Evolutionary conservation across 2,329 filamentous ascomycete species (phyloP).

Genomic region (Diaporthe sp.): DNA sequence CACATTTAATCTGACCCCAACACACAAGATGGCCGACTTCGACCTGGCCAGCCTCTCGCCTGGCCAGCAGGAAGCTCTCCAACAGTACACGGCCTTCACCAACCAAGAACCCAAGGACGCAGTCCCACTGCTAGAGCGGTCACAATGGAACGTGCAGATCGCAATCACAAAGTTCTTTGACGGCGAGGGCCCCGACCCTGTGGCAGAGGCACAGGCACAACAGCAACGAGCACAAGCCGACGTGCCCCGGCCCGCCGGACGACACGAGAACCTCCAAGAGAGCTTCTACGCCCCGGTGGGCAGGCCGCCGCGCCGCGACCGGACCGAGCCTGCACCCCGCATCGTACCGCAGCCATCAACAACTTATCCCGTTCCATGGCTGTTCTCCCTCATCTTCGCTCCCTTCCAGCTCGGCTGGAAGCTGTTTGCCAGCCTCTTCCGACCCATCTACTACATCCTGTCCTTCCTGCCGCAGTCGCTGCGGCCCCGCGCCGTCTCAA

Average conservation of each 20-base stretch:
- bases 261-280: constrained; percentile 80
- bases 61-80: constrained; percentile 83
- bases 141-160: constrained; percentile 98
- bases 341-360: constrained; percentile 82
- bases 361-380: constrained; percentile 76
- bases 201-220: constrained; percentile 79
- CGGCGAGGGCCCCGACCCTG: constrained; percentile 85
- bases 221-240: constrained; percentile 57
- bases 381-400: constrained; percentile 81
- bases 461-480: constrained; percentile 80
- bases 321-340: constrained; percentile 79
- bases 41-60: constrained; percentile 78
- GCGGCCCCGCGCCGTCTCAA: constrained; percentile 64
- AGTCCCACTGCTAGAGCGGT: constrained; percentile 81
- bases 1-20: background rate
- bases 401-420: constrained; percentile 81
- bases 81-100: constrained; percentile 90
- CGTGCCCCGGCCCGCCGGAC: constrained; percentile 70
- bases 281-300: constrained; percentile 55
- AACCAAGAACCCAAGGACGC: constrained; percentile 83
- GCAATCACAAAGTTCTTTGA: constrained; percentile 98
- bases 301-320: constrained; percentile 45
- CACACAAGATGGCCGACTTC: constrained; percentile 56
- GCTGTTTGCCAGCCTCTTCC: constrained; percentile 74
- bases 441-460: constrained; percentile 80